Evolutionary conservation across 208 protist genomes (phyloP), one percentile per base, ranked within the genome.

Genomic region (Angomonas ambiguus): DNA sequence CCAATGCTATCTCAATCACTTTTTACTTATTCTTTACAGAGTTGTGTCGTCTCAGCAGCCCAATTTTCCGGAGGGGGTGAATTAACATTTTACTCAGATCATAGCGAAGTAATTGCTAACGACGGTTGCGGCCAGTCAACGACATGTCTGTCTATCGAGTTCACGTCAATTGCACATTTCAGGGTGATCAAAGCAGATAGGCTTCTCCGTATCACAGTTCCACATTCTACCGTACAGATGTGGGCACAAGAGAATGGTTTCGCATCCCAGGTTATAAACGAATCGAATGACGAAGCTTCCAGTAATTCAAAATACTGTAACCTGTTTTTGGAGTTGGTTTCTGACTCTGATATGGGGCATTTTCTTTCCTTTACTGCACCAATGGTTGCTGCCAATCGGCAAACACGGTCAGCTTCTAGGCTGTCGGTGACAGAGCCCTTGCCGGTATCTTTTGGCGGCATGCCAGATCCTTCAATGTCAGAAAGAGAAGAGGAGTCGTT

Each of bases 241-340:
- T 94, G 88, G 86, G 88, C 88, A 0, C 73, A 68, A 25, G 67
- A 51, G 1, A 92, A 94, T 53, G 70, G 80, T 2, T 92, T 92
- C 41, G 75, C 64, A 18, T 69, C 77, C 0, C 82, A 92, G 61
- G 58, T 94, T 34, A 58, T 62, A 49, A 69, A 53, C 68, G 74
- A 72, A 1, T 42, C 60, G 22, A 22, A 64, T 3, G 32, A 22
- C 1, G 34, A 53, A 0, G 13, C 0, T 18, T 31, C 38, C 28
- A 32, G 28, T 6, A 55, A 61, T n/a, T 4, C 63, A 45, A 55
- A 76, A 2, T 32, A 20, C 31, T 84, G 72, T 18, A 67, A 70
- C n/a, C 45, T 88, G 22, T 51, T 88, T 20, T 45, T 87, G 25
- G 77, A 89, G 59, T 72, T 94, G 20, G 27, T 20, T n/a, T 2